Base-by-base conservation (phyloP, 768 basidiomycete species). In the Phaffia tasmanica region DNA sequence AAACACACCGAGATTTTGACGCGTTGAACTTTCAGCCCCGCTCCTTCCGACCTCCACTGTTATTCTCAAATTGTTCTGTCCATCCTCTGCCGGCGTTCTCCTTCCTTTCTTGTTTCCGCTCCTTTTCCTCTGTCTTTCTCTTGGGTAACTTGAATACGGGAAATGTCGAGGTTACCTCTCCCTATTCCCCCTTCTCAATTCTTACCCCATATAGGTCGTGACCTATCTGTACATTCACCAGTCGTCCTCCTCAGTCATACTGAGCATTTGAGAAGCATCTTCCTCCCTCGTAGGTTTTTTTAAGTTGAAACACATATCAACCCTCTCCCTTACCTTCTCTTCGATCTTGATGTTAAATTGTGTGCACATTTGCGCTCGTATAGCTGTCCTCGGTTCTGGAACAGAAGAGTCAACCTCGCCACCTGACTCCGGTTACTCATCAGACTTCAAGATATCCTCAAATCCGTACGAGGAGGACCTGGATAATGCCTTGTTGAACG, bases 401-500 rank as follows among this genome's bases (percentile, higher is more conserved):
- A 50, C 58, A 29, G 67, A 69, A 25, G 27, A 18, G 29, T 50
- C 60, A 27, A 62, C 66, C 3, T 47, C 63, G 15, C 42, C 82
- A 3, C 83, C 84, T 1, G 86, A 89, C 75, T 88, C 86, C 15
- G 87, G 87, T 47, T 88, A 88, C 6, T 86, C 86, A 42, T 50
- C 30, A 19, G 27, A 46, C 27, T n/a, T 1, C 18, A 29, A 35
- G 15, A 16, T 49, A 23, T 30, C 69, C 1, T 16, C 42, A 4
- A 84, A 84, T 60, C 84, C 83, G 58, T 83, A 84, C 0, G 82
- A 81, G 1, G 76, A 76, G 1, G 71, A 76, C 23, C 64, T 57
- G 42, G 51, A 30, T 11, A 72, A 67, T 8, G 72, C 74, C 15
- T 72, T 72, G 0, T 21, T 57, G 18, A 69, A 70, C 0, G 86